phyloP scores from a whole-genome alignment of 495 filamentous ascomycete species.

The Penicillium egyptiacum region DNA sequence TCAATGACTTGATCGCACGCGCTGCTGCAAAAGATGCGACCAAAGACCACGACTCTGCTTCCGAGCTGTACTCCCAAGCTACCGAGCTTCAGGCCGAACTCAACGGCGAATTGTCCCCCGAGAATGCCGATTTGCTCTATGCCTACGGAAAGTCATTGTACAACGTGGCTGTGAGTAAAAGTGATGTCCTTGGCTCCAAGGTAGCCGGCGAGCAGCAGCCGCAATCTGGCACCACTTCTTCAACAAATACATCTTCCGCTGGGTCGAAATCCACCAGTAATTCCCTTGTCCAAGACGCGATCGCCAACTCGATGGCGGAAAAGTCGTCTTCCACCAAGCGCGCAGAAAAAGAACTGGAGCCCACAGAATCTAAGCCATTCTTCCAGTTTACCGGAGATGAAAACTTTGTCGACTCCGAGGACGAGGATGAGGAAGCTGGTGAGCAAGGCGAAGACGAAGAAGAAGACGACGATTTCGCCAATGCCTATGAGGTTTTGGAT shows the following conservation, averaged over 20 bases:
- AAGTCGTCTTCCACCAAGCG: constrained; percentile 42
- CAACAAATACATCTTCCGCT: constrained; percentile 18
- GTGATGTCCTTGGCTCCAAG: constrained; percentile 86
- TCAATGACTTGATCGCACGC: constrained; percentile 52
- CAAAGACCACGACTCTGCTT: constrained; percentile 80
- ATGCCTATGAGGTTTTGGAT: constrained; percentile 90
- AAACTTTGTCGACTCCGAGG: constrained; percentile 77
- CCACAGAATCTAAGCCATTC: constrained; percentile 60
- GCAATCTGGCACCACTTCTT: constrained; percentile 34
- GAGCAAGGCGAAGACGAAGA: constrained; percentile 57
- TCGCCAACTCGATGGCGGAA: constrained; percentile 23
- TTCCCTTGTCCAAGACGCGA: constrained; percentile 32
- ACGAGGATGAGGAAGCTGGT: constrained; percentile 59
- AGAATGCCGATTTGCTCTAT: constrained; percentile 91
- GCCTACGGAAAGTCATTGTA: constrained; percentile 90
- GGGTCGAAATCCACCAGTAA: constrained; percentile 18
- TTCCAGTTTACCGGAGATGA: constrained; percentile 96
- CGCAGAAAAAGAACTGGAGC: constrained; percentile 37
- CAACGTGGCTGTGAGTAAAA: constrained; percentile 89
- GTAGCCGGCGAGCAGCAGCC: constrained; percentile 59
- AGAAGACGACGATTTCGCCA: constrained; percentile 87
- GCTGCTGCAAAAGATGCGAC: constrained; percentile 73
- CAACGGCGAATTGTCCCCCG: constrained; percentile 85
- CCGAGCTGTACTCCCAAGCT: constrained; percentile 84
- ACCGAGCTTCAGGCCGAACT: constrained; percentile 86